Evolutionary conservation across 2,329 filamentous ascomycete genomes (phyloP), one percentile per base, ranked within the genome.

Genomic region (Chrysoporthe puriensis): DNA sequence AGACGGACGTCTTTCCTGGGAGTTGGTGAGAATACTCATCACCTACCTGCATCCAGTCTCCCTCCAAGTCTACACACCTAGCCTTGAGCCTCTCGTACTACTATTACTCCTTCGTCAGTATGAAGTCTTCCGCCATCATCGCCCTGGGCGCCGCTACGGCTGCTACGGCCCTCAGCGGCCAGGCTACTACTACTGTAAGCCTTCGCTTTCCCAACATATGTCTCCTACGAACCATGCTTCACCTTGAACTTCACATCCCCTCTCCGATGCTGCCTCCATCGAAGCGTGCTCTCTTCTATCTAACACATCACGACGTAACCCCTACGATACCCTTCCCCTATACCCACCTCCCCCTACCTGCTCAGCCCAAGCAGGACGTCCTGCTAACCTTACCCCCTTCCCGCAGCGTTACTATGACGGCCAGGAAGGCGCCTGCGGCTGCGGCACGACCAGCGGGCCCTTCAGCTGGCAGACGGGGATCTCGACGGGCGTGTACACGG

Each of bases 321-420:
- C 18, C 32, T 36, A n/a, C 34, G 16, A 40, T 16, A 40, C 2
- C 56, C 4, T 9, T 32, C 11, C 34, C 32, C 14, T 1, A 40
- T 1, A 3, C 18, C 36, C 32, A 58, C 6, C 36, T 58, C 36
- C 34, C 16, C 36, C 18, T 43, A 32, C 46, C 11, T 21, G 16
- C 26, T 3, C 5, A 16, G 48, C n/a, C 32, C 59, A 18, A 56
- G n/a, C 13, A 43, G 11, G 9, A 34, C 36, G 18, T 8, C 40
- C 34, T 26, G 26, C 61, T 63, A 36, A 63, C 50, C 36, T 11
- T 21, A 0, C 4, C 14, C 13, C 21, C 58, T 8, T 13, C 14
- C 36, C 21, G 1, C n/a, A 70, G 68, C 68, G 68, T 21, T 70
- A 69, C 18, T 69, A 70, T 21, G 66, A 70, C 42, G 68, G 68